phyloP scores from a whole-genome alignment of 495 filamentous ascomycete species.

The Cercophora sp. region DNA sequence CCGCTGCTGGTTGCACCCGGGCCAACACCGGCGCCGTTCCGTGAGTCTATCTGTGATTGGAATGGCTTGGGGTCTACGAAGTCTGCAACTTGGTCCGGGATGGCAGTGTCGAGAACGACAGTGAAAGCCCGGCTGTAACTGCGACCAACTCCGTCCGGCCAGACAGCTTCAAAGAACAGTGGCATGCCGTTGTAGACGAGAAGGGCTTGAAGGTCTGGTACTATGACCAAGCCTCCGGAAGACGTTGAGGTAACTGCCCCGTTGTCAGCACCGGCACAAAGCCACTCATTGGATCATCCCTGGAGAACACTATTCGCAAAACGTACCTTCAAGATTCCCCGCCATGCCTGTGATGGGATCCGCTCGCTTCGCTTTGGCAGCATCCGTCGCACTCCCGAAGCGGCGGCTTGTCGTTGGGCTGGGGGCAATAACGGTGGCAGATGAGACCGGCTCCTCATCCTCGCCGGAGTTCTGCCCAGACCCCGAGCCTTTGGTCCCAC shows the following conservation, averaged over 20 bases:
- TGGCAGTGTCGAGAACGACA: background rate
- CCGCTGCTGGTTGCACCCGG: background rate
- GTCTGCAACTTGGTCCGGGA: background rate
- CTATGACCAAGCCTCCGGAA: background rate
- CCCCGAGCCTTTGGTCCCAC: too few relatives aligned
- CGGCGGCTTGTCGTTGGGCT: too few relatives aligned
- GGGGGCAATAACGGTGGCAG: too few relatives aligned
- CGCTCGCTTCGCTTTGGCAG: too few relatives aligned
- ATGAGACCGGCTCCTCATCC: too few relatives aligned
- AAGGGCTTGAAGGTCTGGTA: background rate
- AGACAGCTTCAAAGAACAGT: slow-evolving; percentile 20
- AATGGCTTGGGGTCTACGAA: background rate
- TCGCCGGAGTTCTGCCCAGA: too few relatives aligned
- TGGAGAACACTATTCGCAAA: too few relatives aligned
- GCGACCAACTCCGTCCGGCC: background rate
- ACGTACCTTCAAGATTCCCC: too few relatives aligned
- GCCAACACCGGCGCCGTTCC: background rate
- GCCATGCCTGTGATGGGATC: too few relatives aligned
- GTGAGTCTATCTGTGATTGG: background rate
- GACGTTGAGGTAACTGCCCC: background rate
- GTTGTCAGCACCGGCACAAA: too few relatives aligned
- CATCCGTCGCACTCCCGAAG: too few relatives aligned
- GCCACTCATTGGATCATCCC: too few relatives aligned
- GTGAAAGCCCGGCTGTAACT: slow-evolving; percentile 21
- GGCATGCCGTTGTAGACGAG: background rate